Percentiles rank a stretch among this genome's conserved stretches.
Conservation (phyloP, 1,139 yeast species). For the Pichia norvegensis region DNA sequence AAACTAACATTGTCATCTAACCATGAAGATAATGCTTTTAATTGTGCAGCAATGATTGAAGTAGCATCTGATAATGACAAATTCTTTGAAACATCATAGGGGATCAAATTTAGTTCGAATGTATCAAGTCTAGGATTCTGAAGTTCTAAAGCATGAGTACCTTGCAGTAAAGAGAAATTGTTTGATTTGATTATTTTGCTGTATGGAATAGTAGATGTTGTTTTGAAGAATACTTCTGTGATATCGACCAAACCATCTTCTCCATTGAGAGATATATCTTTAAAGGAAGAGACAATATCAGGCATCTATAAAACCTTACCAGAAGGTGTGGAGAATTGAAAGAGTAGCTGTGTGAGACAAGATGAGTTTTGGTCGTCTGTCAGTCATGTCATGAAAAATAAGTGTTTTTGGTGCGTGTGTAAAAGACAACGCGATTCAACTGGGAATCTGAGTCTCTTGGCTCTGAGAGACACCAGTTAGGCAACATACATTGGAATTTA, state of each 20-base stretch:
- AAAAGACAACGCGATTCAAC: no score
- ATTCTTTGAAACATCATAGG: constrained; percentile 33
- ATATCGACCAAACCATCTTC: constrained; percentile 17
- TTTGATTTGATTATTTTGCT: constrained; percentile 41
- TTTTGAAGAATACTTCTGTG: constrained; percentile 24
- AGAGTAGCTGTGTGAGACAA: no score
- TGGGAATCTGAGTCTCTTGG: no score
- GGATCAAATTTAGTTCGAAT: constrained; percentile 38
- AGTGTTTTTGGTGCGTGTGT: no score
- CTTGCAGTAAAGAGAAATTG: constrained; percentile 55
- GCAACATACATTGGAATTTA: not conserved
- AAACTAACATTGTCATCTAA: constrained; percentile 13
- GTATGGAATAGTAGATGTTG: constrained; percentile 20
- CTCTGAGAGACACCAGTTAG: no score
- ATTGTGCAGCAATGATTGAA: constrained; percentile 36
- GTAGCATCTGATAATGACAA: constrained; percentile 34
- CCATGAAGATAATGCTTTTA: constrained; percentile 14
- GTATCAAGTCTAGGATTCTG: constrained; percentile 59
- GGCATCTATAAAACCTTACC: constrained; percentile 3
- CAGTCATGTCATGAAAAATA: no score
- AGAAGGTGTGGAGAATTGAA: not conserved
- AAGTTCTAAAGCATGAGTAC: constrained; percentile 67
- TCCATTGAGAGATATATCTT: not conserved
- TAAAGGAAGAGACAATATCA: constrained; percentile 4
- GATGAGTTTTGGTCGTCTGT: not conserved